A percentile compares a stretch with the other conserved stretches of the same genome.
Conservation (phyloP, 2,329 filamentous ascomycete genomes). For the Aschersonia sp. region DNA sequence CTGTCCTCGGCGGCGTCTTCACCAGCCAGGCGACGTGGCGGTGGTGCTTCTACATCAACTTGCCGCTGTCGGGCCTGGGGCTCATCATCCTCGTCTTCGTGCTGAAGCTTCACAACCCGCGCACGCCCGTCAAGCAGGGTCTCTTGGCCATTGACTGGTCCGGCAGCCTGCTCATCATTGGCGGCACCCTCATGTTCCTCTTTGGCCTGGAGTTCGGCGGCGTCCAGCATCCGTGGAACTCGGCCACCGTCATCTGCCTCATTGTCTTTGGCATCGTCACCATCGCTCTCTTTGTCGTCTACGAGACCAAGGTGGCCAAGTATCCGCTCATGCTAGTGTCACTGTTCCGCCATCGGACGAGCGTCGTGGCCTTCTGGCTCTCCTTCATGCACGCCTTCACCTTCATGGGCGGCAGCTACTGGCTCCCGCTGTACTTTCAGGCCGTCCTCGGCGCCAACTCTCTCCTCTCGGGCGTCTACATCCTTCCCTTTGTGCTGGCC, state of each 20-base stretch:
- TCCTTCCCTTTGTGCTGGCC: constrained; percentile 56
- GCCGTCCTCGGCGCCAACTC: constrained; percentile 54
- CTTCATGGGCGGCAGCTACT: constrained; percentile 69
- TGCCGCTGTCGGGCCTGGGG: constrained; percentile 30
- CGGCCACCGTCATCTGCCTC: constrained; percentile 61
- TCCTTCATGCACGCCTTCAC: constrained; percentile 63
- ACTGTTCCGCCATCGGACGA: constrained; percentile 53
- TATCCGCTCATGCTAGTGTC: constrained; percentile 67
- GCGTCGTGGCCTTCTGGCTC: constrained; percentile 48
- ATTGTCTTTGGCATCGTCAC: constrained; percentile 57
- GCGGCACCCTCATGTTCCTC: constrained; percentile 72
- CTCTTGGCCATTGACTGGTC: constrained; percentile 49
- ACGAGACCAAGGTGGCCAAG: constrained; percentile 58
- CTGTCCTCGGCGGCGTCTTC: constrained; percentile 55
- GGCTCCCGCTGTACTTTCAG: constrained; percentile 77
- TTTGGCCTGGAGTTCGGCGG: constrained; percentile 79
- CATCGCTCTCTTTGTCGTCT: constrained; percentile 51
- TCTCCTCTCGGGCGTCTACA: constrained; percentile 59
- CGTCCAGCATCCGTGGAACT: constrained; percentile 59
- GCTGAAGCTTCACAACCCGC: constrained; percentile 54
- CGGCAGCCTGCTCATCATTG: constrained; percentile 46
- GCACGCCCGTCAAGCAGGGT: constrained; percentile 46
- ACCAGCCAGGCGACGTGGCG: constrained; percentile 51
- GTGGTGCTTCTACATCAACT: constrained; percentile 58
- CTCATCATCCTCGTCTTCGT: constrained; percentile 41